Evolutionary conservation across 352 stramenopile genomes (phyloP).

Genomic region (Phytophthora idaei): DNA sequence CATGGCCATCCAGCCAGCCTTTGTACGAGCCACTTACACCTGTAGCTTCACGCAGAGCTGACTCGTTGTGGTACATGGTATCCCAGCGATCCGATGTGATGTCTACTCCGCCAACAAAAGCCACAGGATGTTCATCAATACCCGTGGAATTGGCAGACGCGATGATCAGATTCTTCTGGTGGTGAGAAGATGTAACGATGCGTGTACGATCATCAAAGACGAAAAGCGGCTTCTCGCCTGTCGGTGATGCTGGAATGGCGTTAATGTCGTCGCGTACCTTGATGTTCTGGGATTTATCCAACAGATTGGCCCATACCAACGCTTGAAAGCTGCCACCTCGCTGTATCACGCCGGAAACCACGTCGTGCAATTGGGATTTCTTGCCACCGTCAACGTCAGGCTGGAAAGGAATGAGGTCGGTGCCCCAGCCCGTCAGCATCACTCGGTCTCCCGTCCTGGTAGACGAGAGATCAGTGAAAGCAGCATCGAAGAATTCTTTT

Average conservation of each 20-base stretch:
- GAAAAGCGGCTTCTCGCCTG: conserved; percentile 25
- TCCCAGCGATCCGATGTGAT: conserved; percentile 61
- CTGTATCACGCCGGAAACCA: conserved; percentile 37
- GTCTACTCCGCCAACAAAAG: conserved; percentile 65
- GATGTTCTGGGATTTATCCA: conserved; percentile 45
- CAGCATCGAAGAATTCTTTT: conserved; percentile 50
- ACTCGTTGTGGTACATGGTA: conserved; percentile 54
- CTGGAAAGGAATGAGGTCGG: conserved; percentile 49
- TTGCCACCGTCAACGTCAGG: conserved; percentile 31
- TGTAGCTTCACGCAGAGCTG: conserved; percentile 33
- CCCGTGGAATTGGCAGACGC: conserved; percentile 7
- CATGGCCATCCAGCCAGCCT: conserved; percentile 57
- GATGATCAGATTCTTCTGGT: conserved; percentile 59
- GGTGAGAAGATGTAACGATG: conserved; percentile 40
- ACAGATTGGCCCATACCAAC: conserved; percentile 8
- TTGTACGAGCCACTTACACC: conserved; percentile 43
- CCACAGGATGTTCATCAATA: conserved; percentile 24
- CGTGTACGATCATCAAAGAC: conserved; percentile 60
- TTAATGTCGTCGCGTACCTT: conserved; percentile 51
- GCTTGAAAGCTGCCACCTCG: conserved; percentile 27
- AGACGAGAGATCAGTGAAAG: conserved; percentile 46
- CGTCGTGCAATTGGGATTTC: conserved; percentile 40
- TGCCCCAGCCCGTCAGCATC: conserved; percentile 54
- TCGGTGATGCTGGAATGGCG: conserved; percentile 19
- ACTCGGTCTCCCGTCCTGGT: conserved; percentile 35